Conservation (phyloP, 106 monocot genomes). For the Dioscorea dumetorum region DNA sequence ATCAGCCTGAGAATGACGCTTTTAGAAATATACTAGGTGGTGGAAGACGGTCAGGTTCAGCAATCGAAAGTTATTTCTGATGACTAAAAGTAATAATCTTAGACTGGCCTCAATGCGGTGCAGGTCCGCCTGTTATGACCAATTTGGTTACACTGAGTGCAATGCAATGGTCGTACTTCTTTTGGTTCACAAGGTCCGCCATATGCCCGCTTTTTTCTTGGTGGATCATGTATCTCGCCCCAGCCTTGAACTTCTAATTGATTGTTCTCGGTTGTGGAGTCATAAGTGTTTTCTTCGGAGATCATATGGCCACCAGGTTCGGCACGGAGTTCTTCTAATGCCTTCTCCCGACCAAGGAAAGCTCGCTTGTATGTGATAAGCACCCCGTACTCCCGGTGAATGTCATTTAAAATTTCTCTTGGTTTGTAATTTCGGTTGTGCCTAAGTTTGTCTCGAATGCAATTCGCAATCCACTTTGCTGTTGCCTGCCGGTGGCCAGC, state of each 20-base stretch:
- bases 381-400: conserved; percentile 41
- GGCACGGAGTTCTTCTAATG: conserved; percentile 33
- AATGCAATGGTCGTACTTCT: conserved; percentile 40
- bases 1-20: no score
- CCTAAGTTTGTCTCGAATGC: conserved; percentile 45
- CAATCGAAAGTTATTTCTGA: no score
- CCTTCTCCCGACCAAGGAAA: conserved; percentile 55
- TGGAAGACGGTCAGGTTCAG: no score
- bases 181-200: conserved; percentile 3
- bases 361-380: conserved; percentile 48
- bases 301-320: conserved; percentile 9
- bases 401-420: conserved; percentile 48
- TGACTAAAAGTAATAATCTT: no score
- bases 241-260: conserved; percentile 17
- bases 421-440: conserved; percentile 43
- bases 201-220: conserved; percentile 31
- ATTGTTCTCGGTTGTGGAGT: conserved; percentile 6
- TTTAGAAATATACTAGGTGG: no score
- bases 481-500: conserved; percentile 46
- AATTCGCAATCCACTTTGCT: conserved; percentile 51
- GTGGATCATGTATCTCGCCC: conserved; percentile 39
- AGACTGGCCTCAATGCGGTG: not conserved
- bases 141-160: conserved; percentile 47
- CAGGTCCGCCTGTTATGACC: conserved; percentile 50
- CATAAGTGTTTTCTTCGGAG: conserved; percentile 4